These are phyloP conservation scores for Populus hybrid DNA, from an alignment of 441 rosid genomes.

Conservation along the genomic window DNA sequence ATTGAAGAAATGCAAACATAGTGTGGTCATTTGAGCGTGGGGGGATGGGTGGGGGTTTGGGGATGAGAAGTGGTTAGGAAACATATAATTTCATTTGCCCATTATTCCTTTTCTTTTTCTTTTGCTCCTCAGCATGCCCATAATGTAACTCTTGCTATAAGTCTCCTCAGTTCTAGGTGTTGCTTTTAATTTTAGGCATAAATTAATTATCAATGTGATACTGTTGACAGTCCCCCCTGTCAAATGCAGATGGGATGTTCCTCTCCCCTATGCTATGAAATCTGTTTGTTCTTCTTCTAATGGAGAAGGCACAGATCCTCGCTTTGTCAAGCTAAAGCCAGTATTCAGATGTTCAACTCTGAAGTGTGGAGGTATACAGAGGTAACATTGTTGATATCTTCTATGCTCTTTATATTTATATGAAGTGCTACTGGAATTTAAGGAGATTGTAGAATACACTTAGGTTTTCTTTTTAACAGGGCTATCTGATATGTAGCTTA, in stretches of 20 bases:
- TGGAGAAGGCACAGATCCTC: slow-evolving; percentile 74
- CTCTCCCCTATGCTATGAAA: slow-evolving; percentile 59
- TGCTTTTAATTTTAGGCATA: slow-evolving; percentile 8
- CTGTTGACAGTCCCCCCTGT: too few species aligned
- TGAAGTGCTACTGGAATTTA: neutral
- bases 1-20: neutral
- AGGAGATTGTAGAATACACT: neutral
- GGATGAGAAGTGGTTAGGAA: neutral
- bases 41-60: too few species aligned
- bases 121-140: neutral
- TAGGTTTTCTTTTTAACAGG: neutral
- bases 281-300: slow-evolving; percentile 50
- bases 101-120: neutral
- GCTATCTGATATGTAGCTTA: neutral
- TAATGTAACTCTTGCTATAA: neutral
- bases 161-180: slow-evolving; percentile 3
- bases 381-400: slow-evolving; percentile 41
- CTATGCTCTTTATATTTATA: slow-evolving; percentile 5
- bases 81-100: neutral
- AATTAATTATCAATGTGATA: slow-evolving; percentile 19
- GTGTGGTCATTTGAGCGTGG: too few species aligned
- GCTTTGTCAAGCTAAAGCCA: slow-evolving; percentile 79
- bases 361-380: slow-evolving; percentile 59
- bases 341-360: slow-evolving; percentile 74
- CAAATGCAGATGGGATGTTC: slow-evolving; percentile 32